Base-by-base conservation (phyloP, 345 rosid genomes). In the Citrus australasica region DNA sequence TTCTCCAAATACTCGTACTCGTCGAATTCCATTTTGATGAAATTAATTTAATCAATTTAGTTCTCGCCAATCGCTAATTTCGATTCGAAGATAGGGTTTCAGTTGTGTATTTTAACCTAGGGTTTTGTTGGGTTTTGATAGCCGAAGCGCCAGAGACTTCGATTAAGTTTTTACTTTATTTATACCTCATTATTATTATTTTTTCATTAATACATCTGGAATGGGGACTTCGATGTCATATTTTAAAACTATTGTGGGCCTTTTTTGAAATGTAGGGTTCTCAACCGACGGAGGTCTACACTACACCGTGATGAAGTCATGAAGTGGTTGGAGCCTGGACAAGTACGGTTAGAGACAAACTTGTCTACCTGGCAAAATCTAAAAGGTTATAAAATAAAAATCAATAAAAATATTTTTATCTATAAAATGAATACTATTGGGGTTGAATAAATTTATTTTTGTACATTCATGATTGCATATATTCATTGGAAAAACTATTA, bases 1-100 rank as follows among this genome's bases (percentile, higher is more conserved):
- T 93, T 92, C 91, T 95, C 98, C 74, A 95, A 88, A 74, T 95
- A 95, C 82, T 95, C 97, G 88, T 90, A 90, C 86, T 93, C 98
- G 91, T 95, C 98, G 82, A 95, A 93, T 11, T 89, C 98, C 98
- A 92, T 93, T 46, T 61, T 69, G 33, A 55, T 22, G 56, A 7
- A 67, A 60, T 75, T 79, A 56, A 68, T 33, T 28, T 17, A 75
- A 46, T 30, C 33, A 27, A 46, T 13, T 22, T 46, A 46, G 51
- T 3, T 3, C 51, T 46, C 51, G 51, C 51, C 51, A 46, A 46
- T 74, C 75, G 64, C 55, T 61, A 63, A 68, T 71, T 75, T 64
- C 73, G 74, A 22, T 48, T 48, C 14, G 10, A 30, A 64, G 40
- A 62, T 63, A 64, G 69, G 27, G 33, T 0, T 32, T 4, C 28